These are phyloP conservation scores for Fomitopsis palustris DNA, from an alignment of 1,284 basidiomycete species.

Conservation along the genomic window DNA sequence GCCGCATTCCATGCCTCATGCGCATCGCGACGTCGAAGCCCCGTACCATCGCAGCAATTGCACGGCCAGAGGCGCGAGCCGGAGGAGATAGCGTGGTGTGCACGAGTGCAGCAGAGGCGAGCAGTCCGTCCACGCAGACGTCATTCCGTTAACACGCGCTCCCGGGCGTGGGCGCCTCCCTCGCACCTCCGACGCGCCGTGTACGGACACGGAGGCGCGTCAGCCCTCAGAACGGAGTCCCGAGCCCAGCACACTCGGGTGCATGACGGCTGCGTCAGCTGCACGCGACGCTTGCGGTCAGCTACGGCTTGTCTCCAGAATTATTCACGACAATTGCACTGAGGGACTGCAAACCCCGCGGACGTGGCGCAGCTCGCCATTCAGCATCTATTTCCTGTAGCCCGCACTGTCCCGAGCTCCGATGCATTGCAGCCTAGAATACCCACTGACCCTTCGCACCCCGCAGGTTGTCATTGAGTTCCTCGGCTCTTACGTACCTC, in stretches of 20 bases:
- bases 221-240: too few species aligned
- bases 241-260: too few species aligned
- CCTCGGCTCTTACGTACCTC: conserved; percentile 56
- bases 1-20: not conserved
- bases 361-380: too few species aligned
- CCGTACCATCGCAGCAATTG: not conserved
- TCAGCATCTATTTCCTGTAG: too few species aligned
- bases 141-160: not conserved
- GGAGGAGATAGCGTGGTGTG: not conserved
- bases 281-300: too few species aligned
- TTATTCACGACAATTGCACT: too few species aligned
- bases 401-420: not conserved
- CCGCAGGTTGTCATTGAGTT: conserved; percentile 37
- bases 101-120: not conserved
- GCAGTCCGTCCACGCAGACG: not conserved
- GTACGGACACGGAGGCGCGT: too few species aligned
- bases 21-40: not conserved
- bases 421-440: not conserved
- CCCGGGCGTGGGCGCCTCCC: not conserved
- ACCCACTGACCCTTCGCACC: not conserved
- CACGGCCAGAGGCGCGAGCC: not conserved
- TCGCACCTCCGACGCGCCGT: not conserved
- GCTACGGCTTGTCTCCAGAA: too few species aligned
- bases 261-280: too few species aligned
- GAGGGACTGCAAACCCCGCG: too few species aligned